Evolutionary conservation across 2,329 filamentous ascomycete genomes (phyloP).

Genomic region (Xylariaceae sp.): DNA sequence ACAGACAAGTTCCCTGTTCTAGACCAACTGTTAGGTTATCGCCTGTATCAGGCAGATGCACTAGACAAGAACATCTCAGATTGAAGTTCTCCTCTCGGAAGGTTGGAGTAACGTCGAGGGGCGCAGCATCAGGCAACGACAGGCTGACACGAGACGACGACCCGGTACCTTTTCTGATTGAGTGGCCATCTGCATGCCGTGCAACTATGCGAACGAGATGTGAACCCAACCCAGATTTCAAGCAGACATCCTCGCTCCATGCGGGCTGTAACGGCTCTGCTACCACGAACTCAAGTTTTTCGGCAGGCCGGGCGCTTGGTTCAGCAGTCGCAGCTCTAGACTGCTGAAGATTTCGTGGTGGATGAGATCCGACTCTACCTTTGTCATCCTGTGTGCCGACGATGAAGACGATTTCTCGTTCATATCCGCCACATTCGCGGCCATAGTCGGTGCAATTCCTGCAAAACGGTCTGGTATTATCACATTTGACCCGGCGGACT

Average conservation of each 20-base stretch:
- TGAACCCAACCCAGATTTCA: constrained; percentile 37
- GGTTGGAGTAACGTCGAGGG: constrained; percentile 36
- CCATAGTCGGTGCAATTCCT: constrained; percentile 55
- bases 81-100: constrained; percentile 36
- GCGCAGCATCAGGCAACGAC: constrained; percentile 37
- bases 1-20: constrained; percentile 43
- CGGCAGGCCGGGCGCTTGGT: constrained; percentile 17
- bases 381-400: constrained; percentile 51
- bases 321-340: constrained; percentile 32
- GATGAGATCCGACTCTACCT: constrained; percentile 53
- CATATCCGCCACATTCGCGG: constrained; percentile 56
- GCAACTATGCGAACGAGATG: constrained; percentile 42
- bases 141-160: constrained; percentile 27
- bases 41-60: constrained; percentile 35
- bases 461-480: constrained; percentile 56
- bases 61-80: constrained; percentile 41
- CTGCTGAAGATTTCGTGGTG: constrained; percentile 42
- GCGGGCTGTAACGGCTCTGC: constrained; percentile 43
- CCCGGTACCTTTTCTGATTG: constrained; percentile 28
- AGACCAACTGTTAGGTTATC: constrained; percentile 26
- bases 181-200: constrained; percentile 40
- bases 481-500: constrained; percentile 42
- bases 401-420: constrained; percentile 59
- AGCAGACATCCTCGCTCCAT: constrained; percentile 44
- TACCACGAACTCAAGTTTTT: constrained; percentile 31